phyloP scores from a whole-genome alignment of 2,329 filamentous ascomycete species.

The Aspergillus japonicus region DNA sequence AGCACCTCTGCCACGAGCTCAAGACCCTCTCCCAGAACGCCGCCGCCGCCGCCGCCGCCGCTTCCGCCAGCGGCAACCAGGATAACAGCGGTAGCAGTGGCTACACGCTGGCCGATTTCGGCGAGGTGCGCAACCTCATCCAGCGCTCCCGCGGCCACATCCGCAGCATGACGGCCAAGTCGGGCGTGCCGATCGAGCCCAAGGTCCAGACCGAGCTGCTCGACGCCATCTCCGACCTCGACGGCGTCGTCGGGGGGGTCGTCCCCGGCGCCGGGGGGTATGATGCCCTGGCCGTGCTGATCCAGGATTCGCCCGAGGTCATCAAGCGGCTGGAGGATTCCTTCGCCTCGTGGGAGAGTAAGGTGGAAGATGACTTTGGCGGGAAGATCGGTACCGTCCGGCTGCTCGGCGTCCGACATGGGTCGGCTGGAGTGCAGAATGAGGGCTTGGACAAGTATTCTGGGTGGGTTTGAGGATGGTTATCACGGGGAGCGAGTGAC shows the following conservation, averaged over 20 bases:
- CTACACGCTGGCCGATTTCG: conserved; percentile 24
- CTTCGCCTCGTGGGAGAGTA: conserved; percentile 63
- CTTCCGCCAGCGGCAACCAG: too few species aligned
- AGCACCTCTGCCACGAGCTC: conserved; percentile 65
- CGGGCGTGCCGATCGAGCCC: conserved; percentile 86
- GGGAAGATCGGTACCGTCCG: conserved; percentile 47
- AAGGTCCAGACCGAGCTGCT: conserved; percentile 78
- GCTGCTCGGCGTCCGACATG: conserved; percentile 46
- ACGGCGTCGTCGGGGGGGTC: conserved; percentile 84
- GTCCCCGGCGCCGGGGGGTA: conserved; percentile 93
- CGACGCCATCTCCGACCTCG: conserved; percentile 68
- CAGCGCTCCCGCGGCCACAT: conserved; percentile 60
- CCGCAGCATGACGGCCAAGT: conserved; percentile 70
- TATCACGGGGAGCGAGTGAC: too few species aligned
- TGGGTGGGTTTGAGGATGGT: conserved; percentile 28
- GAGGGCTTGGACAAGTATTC: conserved; percentile 41
- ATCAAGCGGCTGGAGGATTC: conserved; percentile 60
- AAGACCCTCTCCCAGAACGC: conserved; percentile 50
- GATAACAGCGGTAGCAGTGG: conserved; percentile 42
- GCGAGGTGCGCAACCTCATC: conserved; percentile 54
- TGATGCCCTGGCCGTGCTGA: conserved; percentile 80
- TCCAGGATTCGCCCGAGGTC: conserved; percentile 69
- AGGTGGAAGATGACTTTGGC: conserved; percentile 44
- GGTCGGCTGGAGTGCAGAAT: conserved; percentile 46
- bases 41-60: conserved; percentile 5